Conservation (phyloP, 495 filamentous ascomycete species). For the Neurospora discreta region DNA sequence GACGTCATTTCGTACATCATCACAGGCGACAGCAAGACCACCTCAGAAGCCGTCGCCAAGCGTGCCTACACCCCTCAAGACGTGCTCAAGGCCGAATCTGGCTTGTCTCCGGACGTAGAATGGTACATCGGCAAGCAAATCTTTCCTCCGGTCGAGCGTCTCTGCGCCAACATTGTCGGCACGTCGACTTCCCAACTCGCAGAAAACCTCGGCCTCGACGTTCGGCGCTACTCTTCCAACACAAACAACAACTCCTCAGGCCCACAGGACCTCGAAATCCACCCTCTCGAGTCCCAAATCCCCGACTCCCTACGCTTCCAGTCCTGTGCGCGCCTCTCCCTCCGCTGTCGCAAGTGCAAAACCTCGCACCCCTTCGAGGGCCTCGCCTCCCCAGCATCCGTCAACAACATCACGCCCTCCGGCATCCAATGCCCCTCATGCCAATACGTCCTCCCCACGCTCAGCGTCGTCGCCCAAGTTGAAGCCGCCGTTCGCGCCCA, state of each 20-base stretch:
- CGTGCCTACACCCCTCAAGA: slow-evolving; percentile 81
- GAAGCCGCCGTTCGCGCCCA: slow-evolving; percentile 71
- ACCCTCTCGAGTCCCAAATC: slow-evolving; percentile 86
- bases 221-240: slow-evolving; percentile 53
- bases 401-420: slow-evolving; percentile 50
- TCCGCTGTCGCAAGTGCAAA: slow-evolving; percentile 77
- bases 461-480: slow-evolving; percentile 74
- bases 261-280: slow-evolving; percentile 56
- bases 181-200: slow-evolving; percentile 82
- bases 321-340: slow-evolving; percentile 56
- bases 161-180: slow-evolving; percentile 88
- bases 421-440: slow-evolving; percentile 62
- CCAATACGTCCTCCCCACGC: slow-evolving; percentile 49
- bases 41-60: slow-evolving; percentile 67
- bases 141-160: slow-evolving; percentile 93
- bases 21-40: slow-evolving; percentile 61
- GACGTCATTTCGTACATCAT: slow-evolving; percentile 96
- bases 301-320: slow-evolving; percentile 79
- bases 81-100: slow-evolving; percentile 62
- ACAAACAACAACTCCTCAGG: slow-evolving; percentile 29
- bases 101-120: slow-evolving; percentile 75
- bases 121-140: slow-evolving; percentile 98
- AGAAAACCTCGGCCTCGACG: slow-evolving; percentile 86
- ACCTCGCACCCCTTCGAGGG: slow-evolving; percentile 63
- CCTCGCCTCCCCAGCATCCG: slow-evolving; percentile 34